These are phyloP conservation scores for Dryadomyces quercus-mongolicae DNA, from an alignment of 2,329 filamentous ascomycete species.

Conservation along the genomic window DNA sequence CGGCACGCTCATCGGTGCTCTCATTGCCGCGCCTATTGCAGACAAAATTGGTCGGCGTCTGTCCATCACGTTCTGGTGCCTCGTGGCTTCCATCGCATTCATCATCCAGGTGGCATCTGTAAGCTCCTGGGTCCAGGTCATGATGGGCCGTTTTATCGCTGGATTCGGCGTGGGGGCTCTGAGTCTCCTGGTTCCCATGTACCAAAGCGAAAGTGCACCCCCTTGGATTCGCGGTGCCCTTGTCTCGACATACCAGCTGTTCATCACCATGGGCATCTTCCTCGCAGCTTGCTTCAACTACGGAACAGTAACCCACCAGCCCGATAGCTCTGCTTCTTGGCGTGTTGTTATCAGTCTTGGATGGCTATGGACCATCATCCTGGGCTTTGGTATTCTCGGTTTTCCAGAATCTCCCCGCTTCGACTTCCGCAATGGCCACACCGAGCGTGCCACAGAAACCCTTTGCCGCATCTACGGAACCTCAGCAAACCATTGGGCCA, in stretches of 20 bases:
- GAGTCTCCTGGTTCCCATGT: slow-evolving; percentile 43
- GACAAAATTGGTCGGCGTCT: slow-evolving; percentile 46
- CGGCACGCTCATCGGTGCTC: slow-evolving; percentile 40
- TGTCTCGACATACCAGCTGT: slow-evolving; percentile 57
- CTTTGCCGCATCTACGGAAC: slow-evolving; percentile 9
- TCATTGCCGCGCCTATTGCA: slow-evolving; percentile 40
- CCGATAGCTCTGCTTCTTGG: slow-evolving; percentile 36
- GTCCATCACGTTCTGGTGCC: slow-evolving; percentile 38
- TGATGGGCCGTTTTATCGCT: slow-evolving; percentile 52
- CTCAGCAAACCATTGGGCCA: slow-evolving; percentile 7
- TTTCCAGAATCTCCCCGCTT: slow-evolving; percentile 46
- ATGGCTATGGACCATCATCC: slow-evolving; percentile 37
- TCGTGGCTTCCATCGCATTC: slow-evolving; percentile 52
- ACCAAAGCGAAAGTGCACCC: slow-evolving; percentile 52
- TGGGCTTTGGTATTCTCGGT: slow-evolving; percentile 38
- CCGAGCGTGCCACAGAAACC: slow-evolving; percentile 7
- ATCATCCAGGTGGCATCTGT: slow-evolving; percentile 52
- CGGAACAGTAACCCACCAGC: slow-evolving; percentile 30
- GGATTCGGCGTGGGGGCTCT: slow-evolving; percentile 57
- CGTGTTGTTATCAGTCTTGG: slow-evolving; percentile 48
- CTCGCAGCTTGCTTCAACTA: slow-evolving; percentile 36
- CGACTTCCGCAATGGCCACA: slow-evolving; percentile 7
- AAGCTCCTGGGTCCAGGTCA: slow-evolving; percentile 44
- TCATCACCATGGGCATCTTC: slow-evolving; percentile 61
- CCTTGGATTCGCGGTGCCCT: slow-evolving; percentile 51